Evolutionary conservation across 257 asterid genomes (phyloP), one percentile per base, ranked within the genome.

Genomic region (Solanum virginianum): DNA sequence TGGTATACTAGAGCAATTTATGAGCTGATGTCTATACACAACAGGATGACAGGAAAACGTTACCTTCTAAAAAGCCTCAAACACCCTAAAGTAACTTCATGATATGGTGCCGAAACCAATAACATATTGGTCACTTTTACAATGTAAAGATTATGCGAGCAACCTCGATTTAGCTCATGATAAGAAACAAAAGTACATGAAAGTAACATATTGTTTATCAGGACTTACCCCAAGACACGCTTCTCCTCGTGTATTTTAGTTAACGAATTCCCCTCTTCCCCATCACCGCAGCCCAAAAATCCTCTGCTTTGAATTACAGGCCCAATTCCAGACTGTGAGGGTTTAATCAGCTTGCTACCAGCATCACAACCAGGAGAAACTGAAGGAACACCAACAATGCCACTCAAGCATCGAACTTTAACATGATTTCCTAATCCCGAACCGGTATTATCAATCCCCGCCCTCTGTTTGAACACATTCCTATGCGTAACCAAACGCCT

Each of bases 221-320:
- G 24, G 36, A 32, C 77, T 72, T 88, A 97, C 99, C 98, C 99
- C 75, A 95, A 75, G 83, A 95, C 94, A 75, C 93, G 96, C 85
- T 86, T 91, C 83, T 95, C 99, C 86, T 95, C 92, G 45, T 94
- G 89, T 54, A 93, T 90, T 92, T 92, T 93, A 39, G 99, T 89
- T 4, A 95, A 86, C 88, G 87, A 84, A 70, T 83, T 85, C 80
- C 97, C 98, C 74, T 93, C 97, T 53, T 90, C 94, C 29, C 97
- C 99, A 90, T 93, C 98, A 56, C 95, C 93, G 75, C 96, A 91
- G 56, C 99, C 98, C 91, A 97, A 87, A 89, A 97, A 97, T 60
- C 90, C 89, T 85, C 99, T 92, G 88, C 84, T 91, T 85, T 95
- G 96, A 85, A 83, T 45, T 47, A 63, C 43, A 63, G 74, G 60